phyloP scores from a whole-genome alignment of 2,329 filamentous ascomycete species.

The Periconia sp. region DNA sequence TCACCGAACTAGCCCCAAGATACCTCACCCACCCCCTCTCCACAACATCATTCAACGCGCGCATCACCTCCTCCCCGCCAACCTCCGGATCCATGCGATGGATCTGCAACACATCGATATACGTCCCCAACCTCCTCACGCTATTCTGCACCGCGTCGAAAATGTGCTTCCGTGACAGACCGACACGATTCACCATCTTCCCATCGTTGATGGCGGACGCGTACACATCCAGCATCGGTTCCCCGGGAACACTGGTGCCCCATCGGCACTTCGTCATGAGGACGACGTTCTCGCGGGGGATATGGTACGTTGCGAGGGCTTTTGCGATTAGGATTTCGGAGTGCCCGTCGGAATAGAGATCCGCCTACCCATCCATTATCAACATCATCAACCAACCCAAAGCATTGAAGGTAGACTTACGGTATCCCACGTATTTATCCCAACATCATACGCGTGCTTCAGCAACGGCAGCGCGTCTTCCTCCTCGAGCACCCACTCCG shows the following conservation, averaged over 20 bases:
- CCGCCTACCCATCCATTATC: conserved; percentile 37
- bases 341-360: conserved; percentile 61
- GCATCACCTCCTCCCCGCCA: conserved; percentile 62
- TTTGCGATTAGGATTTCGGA: conserved; percentile 66
- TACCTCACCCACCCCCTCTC: conserved; percentile 56
- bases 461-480: conserved; percentile 59
- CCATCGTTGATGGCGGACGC: not conserved
- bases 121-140: conserved; percentile 26
- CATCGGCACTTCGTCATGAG: conserved; percentile 55
- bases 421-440: conserved; percentile 61
- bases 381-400: not conserved
- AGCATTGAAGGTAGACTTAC: conserved; percentile 22
- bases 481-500: conserved; percentile 55
- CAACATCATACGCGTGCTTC: conserved; percentile 61
- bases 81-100: conserved; percentile 58
- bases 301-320: conserved; percentile 62
- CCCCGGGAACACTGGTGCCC: not conserved
- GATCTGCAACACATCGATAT: conserved; percentile 62
- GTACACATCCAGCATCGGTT: not conserved
- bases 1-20: conserved; percentile 37
- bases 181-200: conserved; percentile 10
- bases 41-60: conserved; percentile 60
- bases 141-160: conserved; percentile 39
- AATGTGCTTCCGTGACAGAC: conserved; percentile 39
- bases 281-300: conserved; percentile 63